Evolutionary conservation across 148 eudicot species (phyloP).

Genomic region (Cornus florida): DNA sequence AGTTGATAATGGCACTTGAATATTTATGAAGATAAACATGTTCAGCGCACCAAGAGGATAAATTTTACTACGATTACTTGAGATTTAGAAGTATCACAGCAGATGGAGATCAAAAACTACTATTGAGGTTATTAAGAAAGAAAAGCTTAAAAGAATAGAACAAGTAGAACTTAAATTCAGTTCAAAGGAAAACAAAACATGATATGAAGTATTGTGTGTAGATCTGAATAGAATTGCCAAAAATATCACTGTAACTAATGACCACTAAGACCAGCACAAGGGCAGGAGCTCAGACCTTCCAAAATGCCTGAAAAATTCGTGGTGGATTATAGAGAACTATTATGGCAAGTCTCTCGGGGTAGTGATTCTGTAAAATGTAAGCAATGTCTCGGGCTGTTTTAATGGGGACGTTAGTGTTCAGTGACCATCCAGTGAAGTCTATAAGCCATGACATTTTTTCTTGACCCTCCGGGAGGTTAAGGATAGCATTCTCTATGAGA

Average conservation of each 20-base stretch:
- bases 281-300: constrained; percentile 45
- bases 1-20: too few species aligned
- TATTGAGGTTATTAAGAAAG: too few species aligned
- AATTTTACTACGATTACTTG: too few species aligned
- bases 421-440: constrained; percentile 79
- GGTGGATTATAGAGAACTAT: constrained; percentile 81
- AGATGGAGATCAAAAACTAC: too few species aligned
- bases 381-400: constrained; percentile 72
- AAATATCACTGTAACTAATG: not conserved
- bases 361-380: constrained; percentile 78
- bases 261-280: not conserved
- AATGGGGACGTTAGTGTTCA: constrained; percentile 57
- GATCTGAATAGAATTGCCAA: not conserved
- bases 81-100: too few species aligned
- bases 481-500: constrained; percentile 80
- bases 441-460: constrained; percentile 93
- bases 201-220: too few species aligned
- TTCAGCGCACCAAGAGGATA: too few species aligned
- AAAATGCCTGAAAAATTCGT: constrained; percentile 73
- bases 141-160: too few species aligned
- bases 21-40: too few species aligned
- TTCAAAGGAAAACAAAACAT: too few species aligned
- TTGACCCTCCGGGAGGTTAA: constrained; percentile 85
- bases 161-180: too few species aligned
- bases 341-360: constrained; percentile 86